phyloP scores from a whole-genome alignment of 1,139 yeast species.

The Taphrina deformans region DNA sequence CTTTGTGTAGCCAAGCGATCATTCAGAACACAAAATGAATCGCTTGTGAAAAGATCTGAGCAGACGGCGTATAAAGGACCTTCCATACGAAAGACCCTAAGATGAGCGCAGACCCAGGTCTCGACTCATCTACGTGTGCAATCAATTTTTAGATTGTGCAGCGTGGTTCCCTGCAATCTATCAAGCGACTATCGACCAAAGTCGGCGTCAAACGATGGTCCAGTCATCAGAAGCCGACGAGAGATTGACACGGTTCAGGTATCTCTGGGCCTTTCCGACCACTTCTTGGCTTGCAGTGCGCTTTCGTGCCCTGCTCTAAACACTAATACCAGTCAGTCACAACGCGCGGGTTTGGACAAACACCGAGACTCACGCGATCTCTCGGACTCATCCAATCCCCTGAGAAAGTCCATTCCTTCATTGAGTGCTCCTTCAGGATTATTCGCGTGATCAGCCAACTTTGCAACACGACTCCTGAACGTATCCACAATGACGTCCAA shows the following conservation, averaged over 20 bases:
- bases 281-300: constrained; percentile 61
- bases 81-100: too few relatives aligned
- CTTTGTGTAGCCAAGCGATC: too few relatives aligned
- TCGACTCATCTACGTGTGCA: too few relatives aligned
- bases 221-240: too few relatives aligned
- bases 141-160: neutral
- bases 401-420: constrained; percentile 53
- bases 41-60: neutral
- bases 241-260: neutral
- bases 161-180: neutral
- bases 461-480: constrained; percentile 64
- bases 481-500: constrained; percentile 43
- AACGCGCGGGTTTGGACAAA: too few relatives aligned
- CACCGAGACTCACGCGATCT: constrained; percentile 47
- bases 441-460: constrained; percentile 69
- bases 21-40: neutral
- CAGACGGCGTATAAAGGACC: neutral
- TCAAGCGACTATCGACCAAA: neutral
- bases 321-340: constrained; percentile 42
- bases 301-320: constrained; percentile 63
- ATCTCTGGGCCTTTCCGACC: constrained; percentile 48
- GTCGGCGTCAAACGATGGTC: too few relatives aligned
- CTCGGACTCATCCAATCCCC: constrained; percentile 75
- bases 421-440: constrained; percentile 50
- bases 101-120: too few relatives aligned